phyloP scores from a whole-genome alignment of 192 early-diverging fungal genomes.

The Entrophospora sp. region DNA sequence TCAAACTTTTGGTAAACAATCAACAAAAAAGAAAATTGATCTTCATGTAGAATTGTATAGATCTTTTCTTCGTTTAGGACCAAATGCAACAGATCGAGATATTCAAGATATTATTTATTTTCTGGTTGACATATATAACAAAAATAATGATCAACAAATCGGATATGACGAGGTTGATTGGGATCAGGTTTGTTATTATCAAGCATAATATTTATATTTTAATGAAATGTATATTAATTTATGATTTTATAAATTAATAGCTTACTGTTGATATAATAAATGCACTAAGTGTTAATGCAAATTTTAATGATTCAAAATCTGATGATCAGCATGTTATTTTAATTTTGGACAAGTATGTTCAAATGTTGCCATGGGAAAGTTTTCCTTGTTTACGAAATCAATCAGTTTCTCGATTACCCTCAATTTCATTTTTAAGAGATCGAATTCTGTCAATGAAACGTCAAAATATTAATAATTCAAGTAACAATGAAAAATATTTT shows the following conservation, averaged over 20 bases:
- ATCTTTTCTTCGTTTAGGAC: slow-evolving; percentile 47
- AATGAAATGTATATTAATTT: too few species aligned
- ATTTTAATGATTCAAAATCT: background rate
- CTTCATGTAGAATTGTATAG: slow-evolving; percentile 48
- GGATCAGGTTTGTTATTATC: slow-evolving; percentile 27
- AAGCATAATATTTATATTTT: too few species aligned
- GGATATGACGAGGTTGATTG: slow-evolving; percentile 50
- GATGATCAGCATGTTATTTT: slow-evolving; percentile 62
- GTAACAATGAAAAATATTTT: slow-evolving; percentile 20
- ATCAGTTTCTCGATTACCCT: slow-evolving; percentile 76
- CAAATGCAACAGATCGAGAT: slow-evolving; percentile 42
- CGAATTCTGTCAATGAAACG: slow-evolving; percentile 40
- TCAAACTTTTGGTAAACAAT: slow-evolving; percentile 21
- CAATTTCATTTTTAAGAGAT: slow-evolving; percentile 60
- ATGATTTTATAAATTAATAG: slow-evolving; percentile 19
- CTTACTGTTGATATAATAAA: slow-evolving; percentile 24
- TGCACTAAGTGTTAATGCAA: slow-evolving; percentile 20
- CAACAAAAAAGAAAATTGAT: slow-evolving; percentile 32
- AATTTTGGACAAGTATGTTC: slow-evolving; percentile 76
- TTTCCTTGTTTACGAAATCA: slow-evolving; percentile 59
- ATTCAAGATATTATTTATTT: slow-evolving; percentile 65
- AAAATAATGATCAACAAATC: slow-evolving; percentile 39
- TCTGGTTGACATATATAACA: slow-evolving; percentile 52
- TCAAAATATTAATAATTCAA: slow-evolving; percentile 10
- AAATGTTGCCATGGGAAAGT: slow-evolving; percentile 86